A percentile compares a stretch with the other conserved stretches of the same genome.
These are phyloP conservation scores for Baudoinia panamericana DNA, from an alignment of 495 filamentous ascomycete species.

Conservation along the genomic window DNA sequence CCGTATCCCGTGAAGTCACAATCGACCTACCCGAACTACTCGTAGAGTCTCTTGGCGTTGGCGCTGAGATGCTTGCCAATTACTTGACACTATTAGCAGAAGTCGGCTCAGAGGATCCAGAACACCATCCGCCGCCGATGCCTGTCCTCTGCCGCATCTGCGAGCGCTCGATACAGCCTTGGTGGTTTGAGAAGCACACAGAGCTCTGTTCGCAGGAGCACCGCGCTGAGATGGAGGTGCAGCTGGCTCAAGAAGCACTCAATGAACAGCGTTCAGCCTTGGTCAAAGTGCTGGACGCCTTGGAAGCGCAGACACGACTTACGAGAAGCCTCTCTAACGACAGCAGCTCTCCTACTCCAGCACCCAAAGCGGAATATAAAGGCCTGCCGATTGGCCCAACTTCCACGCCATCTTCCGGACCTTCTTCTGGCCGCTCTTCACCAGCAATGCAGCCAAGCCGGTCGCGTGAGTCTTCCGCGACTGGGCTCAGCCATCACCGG, in stretches of 20 bases:
- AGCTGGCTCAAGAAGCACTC: conserved; percentile 82
- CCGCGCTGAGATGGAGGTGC: conserved; percentile 91
- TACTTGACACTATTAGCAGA: conserved; percentile 86
- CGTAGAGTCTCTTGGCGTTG: conserved; percentile 85
- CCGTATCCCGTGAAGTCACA: conserved; percentile 75
- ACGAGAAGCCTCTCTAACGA: conserved; percentile 28
- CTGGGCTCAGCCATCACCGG: conserved; percentile 56
- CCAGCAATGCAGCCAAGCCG: conserved; percentile 52
- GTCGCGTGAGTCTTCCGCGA: conserved; percentile 69
- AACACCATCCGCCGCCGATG: conserved; percentile 68
- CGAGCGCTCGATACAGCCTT: conserved; percentile 92
- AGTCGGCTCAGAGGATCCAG: conserved; percentile 66
- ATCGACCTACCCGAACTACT: conserved; percentile 86
- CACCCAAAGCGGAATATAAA: conserved; percentile 73
- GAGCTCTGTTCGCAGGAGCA: conserved; percentile 94
- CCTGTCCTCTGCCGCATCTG: conserved; percentile 94
- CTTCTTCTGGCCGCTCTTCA: conserved; percentile 51
- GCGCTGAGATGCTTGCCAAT: conserved; percentile 85
- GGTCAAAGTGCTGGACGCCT: conserved; percentile 82
- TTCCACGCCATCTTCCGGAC: conserved; percentile 44
- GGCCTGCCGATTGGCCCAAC: conserved; percentile 73
- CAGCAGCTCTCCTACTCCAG: conserved; percentile 24
- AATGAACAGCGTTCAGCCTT: conserved; percentile 93
- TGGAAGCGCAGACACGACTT: conserved; percentile 68
- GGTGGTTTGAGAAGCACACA: conserved; percentile 99